Evolutionary conservation across 495 filamentous ascomycete genomes (phyloP).

Genomic region (Aspergillus heteromorphus): DNA sequence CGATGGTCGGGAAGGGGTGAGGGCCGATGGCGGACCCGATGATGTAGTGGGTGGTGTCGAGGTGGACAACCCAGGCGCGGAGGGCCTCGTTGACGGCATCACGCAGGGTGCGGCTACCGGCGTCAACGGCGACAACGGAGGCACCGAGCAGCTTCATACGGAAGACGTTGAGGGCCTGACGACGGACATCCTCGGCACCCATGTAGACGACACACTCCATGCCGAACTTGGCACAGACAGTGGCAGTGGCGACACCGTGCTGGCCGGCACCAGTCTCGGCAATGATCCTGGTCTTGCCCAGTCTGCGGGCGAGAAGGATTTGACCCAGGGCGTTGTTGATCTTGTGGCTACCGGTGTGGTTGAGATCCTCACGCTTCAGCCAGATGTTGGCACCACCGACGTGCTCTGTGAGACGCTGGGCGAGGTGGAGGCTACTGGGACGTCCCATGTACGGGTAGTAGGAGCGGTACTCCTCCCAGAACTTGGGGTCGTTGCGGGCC

Average conservation of each 20-base stretch:
- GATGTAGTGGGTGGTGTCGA: constrained; percentile 94
- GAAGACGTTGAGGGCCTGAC: constrained; percentile 94
- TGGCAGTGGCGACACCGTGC: constrained; percentile 94
- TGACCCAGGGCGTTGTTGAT: constrained; percentile 97
- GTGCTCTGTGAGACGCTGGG: constrained; percentile 69
- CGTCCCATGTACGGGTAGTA: constrained; percentile 90
- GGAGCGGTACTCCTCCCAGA: constrained; percentile 87
- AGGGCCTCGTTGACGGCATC: constrained; percentile 95
- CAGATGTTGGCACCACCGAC: constrained; percentile 90
- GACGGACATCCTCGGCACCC: constrained; percentile 93
- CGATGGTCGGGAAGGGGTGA: constrained; percentile 94
- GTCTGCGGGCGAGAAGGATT: constrained; percentile 70
- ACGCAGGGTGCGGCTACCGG: constrained; percentile 75
- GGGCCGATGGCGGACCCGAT: constrained; percentile 94
- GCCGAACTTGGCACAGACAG: constrained; percentile 91
- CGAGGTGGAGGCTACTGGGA: constrained; percentile 75
- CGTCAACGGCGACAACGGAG: constrained; percentile 81
- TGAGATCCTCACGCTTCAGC: constrained; percentile 93
- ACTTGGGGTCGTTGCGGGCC: constrained; percentile 69
- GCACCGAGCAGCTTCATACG: constrained; percentile 91
- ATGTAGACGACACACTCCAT: constrained; percentile 96
- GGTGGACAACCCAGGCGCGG: constrained; percentile 79
- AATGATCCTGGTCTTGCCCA: constrained; percentile 93
- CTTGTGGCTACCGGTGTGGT: constrained; percentile 84
- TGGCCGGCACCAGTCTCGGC: constrained; percentile 97